Conservation (phyloP, 352 stramenopile genomes). For the Globisporangium canariense region DNA sequence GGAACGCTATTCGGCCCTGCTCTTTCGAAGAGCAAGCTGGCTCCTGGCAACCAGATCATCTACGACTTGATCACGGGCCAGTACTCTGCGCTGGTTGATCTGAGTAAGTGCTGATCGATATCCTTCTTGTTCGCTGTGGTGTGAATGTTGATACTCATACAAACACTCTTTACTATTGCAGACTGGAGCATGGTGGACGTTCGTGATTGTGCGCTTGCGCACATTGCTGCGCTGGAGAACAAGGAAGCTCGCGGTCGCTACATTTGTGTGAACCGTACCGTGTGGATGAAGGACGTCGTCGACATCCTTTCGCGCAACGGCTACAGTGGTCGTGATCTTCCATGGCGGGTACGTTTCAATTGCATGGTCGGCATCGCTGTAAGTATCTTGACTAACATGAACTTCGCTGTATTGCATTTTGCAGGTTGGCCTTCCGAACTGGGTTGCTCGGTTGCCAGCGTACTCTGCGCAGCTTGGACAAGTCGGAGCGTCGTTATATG, state of each 20-base stretch:
- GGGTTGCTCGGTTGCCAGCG: constrained; percentile 79
- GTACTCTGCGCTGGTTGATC: constrained; percentile 83
- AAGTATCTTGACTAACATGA: background rate
- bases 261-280: constrained; percentile 80
- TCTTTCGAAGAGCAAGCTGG: constrained; percentile 80
- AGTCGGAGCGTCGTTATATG: constrained; percentile 74
- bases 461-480: constrained; percentile 85
- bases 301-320: constrained; percentile 82
- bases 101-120: constrained; percentile 42
- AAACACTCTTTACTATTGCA: constrained; percentile 15
- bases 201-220: constrained; percentile 74
- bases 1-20: constrained; percentile 81
- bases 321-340: constrained; percentile 84
- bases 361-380: no score
- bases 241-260: constrained; percentile 80
- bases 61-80: constrained; percentile 85
- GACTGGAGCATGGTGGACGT: constrained; percentile 88
- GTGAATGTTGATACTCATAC: background rate
- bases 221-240: constrained; percentile 82
- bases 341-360: constrained; percentile 44
- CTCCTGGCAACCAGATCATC: constrained; percentile 83
- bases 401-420: background rate
- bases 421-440: constrained; percentile 72
- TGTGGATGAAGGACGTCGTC: constrained; percentile 89
- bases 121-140: background rate